phyloP scores from a whole-genome alignment of 2,329 filamentous ascomycete genomes.

The Capronia epimyces region DNA sequence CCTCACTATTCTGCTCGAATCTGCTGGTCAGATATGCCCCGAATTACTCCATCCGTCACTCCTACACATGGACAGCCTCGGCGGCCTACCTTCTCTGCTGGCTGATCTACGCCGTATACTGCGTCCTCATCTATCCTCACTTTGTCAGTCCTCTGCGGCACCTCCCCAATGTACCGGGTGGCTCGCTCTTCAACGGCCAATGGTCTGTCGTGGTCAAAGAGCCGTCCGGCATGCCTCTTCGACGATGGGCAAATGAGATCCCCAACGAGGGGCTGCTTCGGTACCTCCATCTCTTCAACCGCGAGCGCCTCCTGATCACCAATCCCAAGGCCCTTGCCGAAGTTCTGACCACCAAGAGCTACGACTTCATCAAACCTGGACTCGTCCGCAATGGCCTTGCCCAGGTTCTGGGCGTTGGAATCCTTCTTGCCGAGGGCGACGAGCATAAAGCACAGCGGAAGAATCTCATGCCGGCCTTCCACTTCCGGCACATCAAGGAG shows the following conservation, averaged over 20 bases:
- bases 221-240: conserved; percentile 37
- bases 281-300: conserved; percentile 58
- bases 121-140: conserved; percentile 51
- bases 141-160: conserved; percentile 55
- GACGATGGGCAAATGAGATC: conserved; percentile 52
- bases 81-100: conserved; percentile 28
- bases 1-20: conserved; percentile 19
- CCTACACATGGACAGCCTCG: conserved; percentile 29
- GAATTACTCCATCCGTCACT: conserved; percentile 32
- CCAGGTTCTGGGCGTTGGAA: conserved; percentile 39
- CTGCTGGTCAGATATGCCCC: conserved; percentile 27
- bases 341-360: conserved; percentile 62
- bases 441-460: conserved; percentile 76
- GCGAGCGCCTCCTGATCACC: conserved; percentile 57
- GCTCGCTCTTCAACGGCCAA: conserved; percentile 44
- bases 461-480: conserved; percentile 73
- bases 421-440: conserved; percentile 78
- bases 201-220: conserved; percentile 35
- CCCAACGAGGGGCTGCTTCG: conserved; percentile 65
- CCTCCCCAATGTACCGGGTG: conserved; percentile 50
- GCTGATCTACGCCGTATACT: conserved; percentile 31
- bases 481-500: conserved; percentile 79
- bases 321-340: conserved; percentile 63
- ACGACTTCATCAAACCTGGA: conserved; percentile 63
- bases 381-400: conserved; percentile 40